Conservation (phyloP, 2,329 filamentous ascomycete genomes). For the Atkinsonella hypoxylon region DNA sequence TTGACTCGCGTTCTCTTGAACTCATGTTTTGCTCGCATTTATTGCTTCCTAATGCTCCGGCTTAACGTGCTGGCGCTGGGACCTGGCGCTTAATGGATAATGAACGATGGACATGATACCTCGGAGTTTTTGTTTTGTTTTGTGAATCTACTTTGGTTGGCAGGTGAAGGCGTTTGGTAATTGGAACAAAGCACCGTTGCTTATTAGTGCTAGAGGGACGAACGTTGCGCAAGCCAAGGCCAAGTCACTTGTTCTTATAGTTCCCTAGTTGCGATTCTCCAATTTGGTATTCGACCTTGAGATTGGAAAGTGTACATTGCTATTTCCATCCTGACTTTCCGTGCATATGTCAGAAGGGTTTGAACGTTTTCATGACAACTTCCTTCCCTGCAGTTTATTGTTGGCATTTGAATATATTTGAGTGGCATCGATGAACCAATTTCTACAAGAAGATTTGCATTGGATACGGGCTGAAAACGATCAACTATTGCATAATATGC, state of each 20-base stretch:
- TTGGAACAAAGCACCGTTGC: neutral
- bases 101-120: slow-evolving; percentile 16
- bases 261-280: neutral
- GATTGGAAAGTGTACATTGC: neutral
- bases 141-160: neutral
- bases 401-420: no score
- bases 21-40: slow-evolving; percentile 37
- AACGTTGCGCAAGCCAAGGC: neutral
- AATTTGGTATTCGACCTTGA: no score
- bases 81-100: slow-evolving; percentile 16
- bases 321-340: neutral
- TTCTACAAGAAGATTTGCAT: no score
- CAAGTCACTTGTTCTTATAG: neutral
- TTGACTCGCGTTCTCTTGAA: slow-evolving; percentile 38
- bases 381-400: no score
- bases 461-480: neutral
- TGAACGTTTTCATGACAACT: no score
- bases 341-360: no score
- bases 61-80: neutral
- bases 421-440: no score
- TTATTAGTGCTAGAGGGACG: neutral
- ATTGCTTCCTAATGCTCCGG: slow-evolving; percentile 25
- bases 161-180: neutral
- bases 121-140: slow-evolving; percentile 2
- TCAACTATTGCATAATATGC: neutral